Percentiles rank a stretch among this genome's conserved stretches.
Conservation (phyloP, 2,329 filamentous ascomycete species). For the Diaporthe amygdali region DNA sequence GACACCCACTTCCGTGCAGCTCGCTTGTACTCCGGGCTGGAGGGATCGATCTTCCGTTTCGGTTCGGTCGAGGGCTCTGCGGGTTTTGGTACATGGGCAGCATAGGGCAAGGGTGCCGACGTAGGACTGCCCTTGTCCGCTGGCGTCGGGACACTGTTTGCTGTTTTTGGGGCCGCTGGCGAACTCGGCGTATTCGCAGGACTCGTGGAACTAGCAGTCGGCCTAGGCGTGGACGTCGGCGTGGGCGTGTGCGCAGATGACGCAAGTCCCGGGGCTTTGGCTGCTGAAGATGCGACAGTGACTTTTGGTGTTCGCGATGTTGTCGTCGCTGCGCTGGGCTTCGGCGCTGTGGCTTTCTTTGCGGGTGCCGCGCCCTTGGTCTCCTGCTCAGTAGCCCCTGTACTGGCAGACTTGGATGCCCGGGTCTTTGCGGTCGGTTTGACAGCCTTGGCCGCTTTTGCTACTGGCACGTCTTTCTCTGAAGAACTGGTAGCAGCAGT, state of each 20-base stretch:
- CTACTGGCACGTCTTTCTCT: not conserved
- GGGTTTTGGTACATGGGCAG: not conserved
- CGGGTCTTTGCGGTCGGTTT: not conserved
- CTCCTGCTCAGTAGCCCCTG: not conserved
- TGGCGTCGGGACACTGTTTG: not conserved
- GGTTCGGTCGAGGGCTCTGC: not conserved
- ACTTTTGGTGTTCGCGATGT: not conserved
- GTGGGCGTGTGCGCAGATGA: not conserved
- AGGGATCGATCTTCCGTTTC: conserved; percentile 31
- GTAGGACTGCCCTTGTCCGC: not conserved
- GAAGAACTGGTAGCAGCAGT: not conserved
- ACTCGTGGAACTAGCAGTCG: not conserved
- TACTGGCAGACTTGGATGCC: not conserved
- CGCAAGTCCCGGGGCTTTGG: not conserved
- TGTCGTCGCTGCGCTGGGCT: not conserved
- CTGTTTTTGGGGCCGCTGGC: not conserved
- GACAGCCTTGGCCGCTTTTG: not conserved
- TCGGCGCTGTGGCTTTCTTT: not conserved
- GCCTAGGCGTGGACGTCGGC: not conserved
- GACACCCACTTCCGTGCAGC: conserved; percentile 51
- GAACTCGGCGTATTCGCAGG: not conserved
- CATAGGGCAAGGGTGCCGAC: not conserved
- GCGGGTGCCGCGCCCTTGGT: not conserved
- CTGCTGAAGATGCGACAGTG: not conserved
- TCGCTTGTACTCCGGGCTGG: conserved; percentile 47